phyloP scores from a whole-genome alignment of 805 yeast genomes.

The Pichia nakasei region DNA sequence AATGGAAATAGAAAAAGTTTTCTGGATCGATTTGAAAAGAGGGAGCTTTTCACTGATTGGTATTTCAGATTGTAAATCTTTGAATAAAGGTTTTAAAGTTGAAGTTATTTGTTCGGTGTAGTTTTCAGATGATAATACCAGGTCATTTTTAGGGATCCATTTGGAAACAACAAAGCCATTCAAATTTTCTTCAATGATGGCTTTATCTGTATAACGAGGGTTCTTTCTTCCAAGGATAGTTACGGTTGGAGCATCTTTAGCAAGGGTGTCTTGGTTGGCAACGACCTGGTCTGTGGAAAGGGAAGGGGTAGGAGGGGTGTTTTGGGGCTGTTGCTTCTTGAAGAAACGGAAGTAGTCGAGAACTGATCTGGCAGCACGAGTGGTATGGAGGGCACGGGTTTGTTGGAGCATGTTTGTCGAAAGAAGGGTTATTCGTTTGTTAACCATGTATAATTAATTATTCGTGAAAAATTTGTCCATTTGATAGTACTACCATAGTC shows the following conservation, averaged over 20 bases:
- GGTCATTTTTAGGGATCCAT: constrained; percentile 23
- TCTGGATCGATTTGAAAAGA: constrained; percentile 40
- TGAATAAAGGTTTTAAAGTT: not conserved
- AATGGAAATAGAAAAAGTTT: constrained; percentile 40
- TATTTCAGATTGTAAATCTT: too few species aligned
- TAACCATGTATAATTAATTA: too few species aligned
- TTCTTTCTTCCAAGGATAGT: constrained; percentile 25
- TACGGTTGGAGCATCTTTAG: constrained; percentile 13
- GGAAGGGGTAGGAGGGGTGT: too few species aligned
- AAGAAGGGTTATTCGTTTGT: too few species aligned
- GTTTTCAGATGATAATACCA: constrained; percentile 5
- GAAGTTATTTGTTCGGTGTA: too few species aligned
- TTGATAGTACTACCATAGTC: too few species aligned
- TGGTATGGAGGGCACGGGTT: constrained; percentile 14
- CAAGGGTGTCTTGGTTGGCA: constrained; percentile 15
- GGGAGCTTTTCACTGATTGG: constrained; percentile 39
- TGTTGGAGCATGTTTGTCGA: too few species aligned
- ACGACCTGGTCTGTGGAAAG: constrained; percentile 19
- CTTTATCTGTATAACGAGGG: constrained; percentile 19
- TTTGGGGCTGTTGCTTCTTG: constrained; percentile 21
- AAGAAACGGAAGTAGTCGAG: constrained; percentile 27
- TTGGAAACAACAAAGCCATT: constrained; percentile 23
- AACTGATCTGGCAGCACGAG: constrained; percentile 15
- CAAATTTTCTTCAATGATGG: constrained; percentile 15
- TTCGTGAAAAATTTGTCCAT: too few species aligned